Conservation (phyloP, 2,329 filamentous ascomycete species). For the Cryphonectria naterciae region DNA sequence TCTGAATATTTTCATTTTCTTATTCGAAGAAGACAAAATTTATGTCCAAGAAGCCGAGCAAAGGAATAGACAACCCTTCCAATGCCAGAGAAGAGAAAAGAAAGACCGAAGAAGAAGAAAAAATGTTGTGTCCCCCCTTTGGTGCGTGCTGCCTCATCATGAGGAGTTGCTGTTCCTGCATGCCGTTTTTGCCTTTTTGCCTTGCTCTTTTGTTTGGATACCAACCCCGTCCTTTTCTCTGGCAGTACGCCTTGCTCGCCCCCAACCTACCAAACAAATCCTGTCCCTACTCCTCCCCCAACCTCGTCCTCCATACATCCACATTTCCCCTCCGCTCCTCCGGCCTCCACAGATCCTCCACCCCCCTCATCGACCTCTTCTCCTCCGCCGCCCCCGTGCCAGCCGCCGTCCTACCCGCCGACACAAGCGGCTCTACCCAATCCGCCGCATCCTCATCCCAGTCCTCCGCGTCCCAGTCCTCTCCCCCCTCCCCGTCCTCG, state of each 20-base stretch:
- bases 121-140: neutral
- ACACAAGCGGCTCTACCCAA: conserved; percentile 2
- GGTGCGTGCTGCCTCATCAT: neutral
- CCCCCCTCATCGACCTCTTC: neutral
- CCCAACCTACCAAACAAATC: too few relatives aligned
- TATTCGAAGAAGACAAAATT: neutral
- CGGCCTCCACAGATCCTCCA: neutral
- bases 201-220: neutral
- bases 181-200: neutral
- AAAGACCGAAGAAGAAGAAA: neutral
- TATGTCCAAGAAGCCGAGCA: neutral
- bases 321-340: conserved; percentile 5
- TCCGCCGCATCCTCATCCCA: conserved; percentile 15
- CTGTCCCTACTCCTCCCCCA: conserved; percentile 7
- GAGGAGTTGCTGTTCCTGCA: neutral
- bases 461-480: conserved; percentile 15
- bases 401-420: neutral
- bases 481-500: neutral
- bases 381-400: neutral
- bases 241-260: neutral
- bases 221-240: neutral
- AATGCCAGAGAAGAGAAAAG: neutral
- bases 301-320: conserved; percentile 17
- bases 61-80: neutral
- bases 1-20: neutral